These are phyloP conservation scores for Gloeostereum incarnatum DNA, from an alignment of 768 basidiomycete species.

Conservation along the genomic window DNA sequence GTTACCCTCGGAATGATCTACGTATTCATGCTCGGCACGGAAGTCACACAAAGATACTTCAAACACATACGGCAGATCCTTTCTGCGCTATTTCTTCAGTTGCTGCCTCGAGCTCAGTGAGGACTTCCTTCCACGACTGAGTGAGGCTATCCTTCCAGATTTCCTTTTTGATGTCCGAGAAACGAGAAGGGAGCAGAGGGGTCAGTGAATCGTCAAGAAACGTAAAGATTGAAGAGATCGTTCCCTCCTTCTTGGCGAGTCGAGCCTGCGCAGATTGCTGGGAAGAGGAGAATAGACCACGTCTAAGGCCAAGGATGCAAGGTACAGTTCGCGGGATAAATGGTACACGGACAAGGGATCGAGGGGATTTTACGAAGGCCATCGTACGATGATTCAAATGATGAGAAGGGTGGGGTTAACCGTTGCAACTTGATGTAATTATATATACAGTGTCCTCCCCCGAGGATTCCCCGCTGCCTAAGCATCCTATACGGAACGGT, in stretches of 20 bases:
- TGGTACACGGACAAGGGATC: no score
- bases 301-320: no score
- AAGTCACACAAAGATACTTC: not conserved
- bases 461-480: no score
- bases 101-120: conserved; percentile 35
- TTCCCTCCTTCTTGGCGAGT: conserved; percentile 30
- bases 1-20: conserved; percentile 45
- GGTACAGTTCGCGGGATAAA: no score
- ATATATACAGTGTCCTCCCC: no score
- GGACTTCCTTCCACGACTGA: conserved; percentile 46
- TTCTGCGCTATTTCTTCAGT: conserved; percentile 35
- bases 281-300: no score
- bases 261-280: no score
- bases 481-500: no score
- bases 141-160: conserved; percentile 36
- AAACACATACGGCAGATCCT: conserved; percentile 34
- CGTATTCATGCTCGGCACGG: not conserved
- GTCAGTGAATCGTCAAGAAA: conserved; percentile 20
- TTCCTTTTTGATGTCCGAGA: conserved; percentile 47
- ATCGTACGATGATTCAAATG: no score
- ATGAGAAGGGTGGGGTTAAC: no score
- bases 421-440: no score
- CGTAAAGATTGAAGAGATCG: conserved; percentile 29
- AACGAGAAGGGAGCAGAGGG: conserved; percentile 43
- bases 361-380: no score